Conservation (phyloP, 192 early-diverging fungal species). For the Jimgerdemannia flammicorona region DNA sequence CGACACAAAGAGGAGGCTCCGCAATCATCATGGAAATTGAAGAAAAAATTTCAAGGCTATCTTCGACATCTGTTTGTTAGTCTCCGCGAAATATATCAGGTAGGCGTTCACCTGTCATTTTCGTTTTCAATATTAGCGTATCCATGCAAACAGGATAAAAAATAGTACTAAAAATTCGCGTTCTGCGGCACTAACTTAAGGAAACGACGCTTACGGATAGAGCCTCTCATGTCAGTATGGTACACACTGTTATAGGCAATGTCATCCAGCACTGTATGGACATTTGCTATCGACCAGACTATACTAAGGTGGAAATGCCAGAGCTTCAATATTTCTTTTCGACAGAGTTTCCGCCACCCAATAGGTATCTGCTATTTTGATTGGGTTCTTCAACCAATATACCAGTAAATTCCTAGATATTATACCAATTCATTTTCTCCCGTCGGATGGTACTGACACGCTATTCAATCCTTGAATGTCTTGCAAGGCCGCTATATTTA, state of each 20-base stretch:
- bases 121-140: too few species aligned
- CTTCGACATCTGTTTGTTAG: background rate
- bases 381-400: background rate
- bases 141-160: too few species aligned
- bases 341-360: background rate
- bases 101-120: background rate
- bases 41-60: background rate
- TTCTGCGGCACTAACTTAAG: background rate
- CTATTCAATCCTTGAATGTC: background rate
- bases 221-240: background rate
- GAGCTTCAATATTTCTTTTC: background rate
- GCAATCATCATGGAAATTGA: background rate
- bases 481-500: background rate
- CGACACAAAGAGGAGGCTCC: background rate
- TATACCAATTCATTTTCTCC: too few species aligned
- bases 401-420: background rate
- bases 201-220: background rate
- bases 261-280: background rate
- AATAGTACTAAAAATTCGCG: too few species aligned
- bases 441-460: background rate
- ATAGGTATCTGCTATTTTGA: background rate
- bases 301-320: background rate
- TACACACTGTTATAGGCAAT: background rate
- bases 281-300: background rate
- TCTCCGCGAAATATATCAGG: background rate